phyloP scores from a whole-genome alignment of 1,139 yeast genomes.

The Debaryomyces sp. region DNA sequence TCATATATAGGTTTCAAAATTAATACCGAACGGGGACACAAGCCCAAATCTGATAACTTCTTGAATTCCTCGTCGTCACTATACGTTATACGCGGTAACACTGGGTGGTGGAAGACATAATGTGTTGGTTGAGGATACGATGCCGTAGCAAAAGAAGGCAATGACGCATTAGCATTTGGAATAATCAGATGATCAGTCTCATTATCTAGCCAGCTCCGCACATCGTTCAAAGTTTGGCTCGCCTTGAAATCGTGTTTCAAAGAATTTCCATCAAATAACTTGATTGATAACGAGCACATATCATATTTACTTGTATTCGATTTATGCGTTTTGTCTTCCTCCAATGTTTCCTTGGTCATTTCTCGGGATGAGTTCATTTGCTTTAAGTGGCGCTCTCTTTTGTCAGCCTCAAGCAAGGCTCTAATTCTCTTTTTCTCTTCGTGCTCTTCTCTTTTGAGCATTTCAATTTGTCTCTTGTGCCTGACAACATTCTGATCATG shows the following conservation, averaged over 20 bases:
- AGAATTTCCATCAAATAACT: constrained; percentile 58
- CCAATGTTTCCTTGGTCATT: background rate
- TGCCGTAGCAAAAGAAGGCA: constrained; percentile 44
- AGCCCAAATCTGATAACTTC: constrained; percentile 48
- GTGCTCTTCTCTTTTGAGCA: constrained; percentile 35
- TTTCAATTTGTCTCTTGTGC: constrained; percentile 43
- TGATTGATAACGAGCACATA: constrained; percentile 49
- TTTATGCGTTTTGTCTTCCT: background rate
- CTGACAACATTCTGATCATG: constrained; percentile 21
- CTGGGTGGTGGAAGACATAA: constrained; percentile 43
- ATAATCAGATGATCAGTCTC: constrained; percentile 50
- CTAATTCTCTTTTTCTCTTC: constrained; percentile 60
- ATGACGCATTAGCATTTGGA: constrained; percentile 22
- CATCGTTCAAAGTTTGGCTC: constrained; percentile 50
- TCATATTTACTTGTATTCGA: constrained; percentile 3
- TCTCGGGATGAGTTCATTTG: background rate
- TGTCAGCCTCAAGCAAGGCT: constrained; percentile 52
- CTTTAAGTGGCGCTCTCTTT: constrained; percentile 41
- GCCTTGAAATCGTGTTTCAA: constrained; percentile 45
- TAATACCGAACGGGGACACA: constrained; percentile 68
- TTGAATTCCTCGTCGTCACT: constrained; percentile 56
- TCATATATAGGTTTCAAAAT: constrained; percentile 58
- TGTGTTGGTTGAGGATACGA: constrained; percentile 35
- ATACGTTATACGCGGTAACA: constrained; percentile 38
- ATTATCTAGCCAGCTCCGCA: constrained; percentile 63